Evolutionary conservation across 129 eudicot genomes (phyloP).

Genomic region (Daucus carota): DNA sequence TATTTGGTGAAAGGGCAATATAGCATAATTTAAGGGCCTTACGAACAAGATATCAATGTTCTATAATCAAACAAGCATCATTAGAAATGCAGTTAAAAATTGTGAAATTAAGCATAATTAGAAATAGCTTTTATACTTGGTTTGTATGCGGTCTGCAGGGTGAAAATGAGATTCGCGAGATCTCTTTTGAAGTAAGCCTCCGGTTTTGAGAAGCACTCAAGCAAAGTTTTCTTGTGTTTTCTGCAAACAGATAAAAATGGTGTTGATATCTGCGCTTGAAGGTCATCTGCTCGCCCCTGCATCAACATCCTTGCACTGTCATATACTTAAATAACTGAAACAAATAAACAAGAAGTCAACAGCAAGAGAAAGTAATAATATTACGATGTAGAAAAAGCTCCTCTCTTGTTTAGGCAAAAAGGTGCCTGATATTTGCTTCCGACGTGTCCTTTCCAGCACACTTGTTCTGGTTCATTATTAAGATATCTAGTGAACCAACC

Average conservation of each 20-base stretch:
- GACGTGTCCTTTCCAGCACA: slow-evolving; percentile 66
- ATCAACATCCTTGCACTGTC: slow-evolving; percentile 5
- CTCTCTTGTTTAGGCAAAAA: slow-evolving; percentile 68
- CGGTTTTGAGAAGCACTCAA: slow-evolving; percentile 52
- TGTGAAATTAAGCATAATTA: not conserved
- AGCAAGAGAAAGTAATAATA: slow-evolving; percentile 12
- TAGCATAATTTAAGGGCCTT: not conserved
- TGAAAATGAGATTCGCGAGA: slow-evolving; percentile 49
- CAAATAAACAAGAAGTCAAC: not conserved
- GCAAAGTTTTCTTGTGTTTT: slow-evolving; percentile 38
- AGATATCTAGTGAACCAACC: slow-evolving; percentile 56
- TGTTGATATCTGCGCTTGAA: slow-evolving; percentile 27
- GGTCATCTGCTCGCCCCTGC: slow-evolving; percentile 45
- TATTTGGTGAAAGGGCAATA: not conserved
- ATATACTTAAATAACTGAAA: not conserved
- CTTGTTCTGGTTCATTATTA: slow-evolving; percentile 45
- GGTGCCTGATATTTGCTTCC: slow-evolving; percentile 29
- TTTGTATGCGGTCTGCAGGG: slow-evolving; percentile 56
- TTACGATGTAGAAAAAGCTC: slow-evolving; percentile 49
- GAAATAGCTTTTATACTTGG: slow-evolving; percentile 41
- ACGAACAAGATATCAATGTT: not conserved
- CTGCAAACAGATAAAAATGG: slow-evolving; percentile 43
- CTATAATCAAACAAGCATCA: not conserved
- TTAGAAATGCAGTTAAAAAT: not conserved
- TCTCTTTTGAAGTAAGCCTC: slow-evolving; percentile 60